Conservation (phyloP, 495 filamentous ascomycete species). For the Aspergillus haitiensis region DNA sequence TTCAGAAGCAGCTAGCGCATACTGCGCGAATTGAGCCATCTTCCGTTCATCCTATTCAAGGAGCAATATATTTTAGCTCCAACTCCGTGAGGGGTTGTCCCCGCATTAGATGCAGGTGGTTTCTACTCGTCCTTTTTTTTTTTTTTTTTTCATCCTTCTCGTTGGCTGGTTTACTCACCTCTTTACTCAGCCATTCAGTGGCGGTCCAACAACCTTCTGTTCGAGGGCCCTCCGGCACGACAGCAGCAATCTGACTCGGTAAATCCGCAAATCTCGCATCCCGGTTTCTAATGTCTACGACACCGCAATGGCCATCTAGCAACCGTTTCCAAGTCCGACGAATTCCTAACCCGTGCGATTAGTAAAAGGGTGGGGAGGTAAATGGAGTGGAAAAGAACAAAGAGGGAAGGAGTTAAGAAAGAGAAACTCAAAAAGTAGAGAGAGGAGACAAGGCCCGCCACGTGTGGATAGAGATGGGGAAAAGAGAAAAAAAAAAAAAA, state of each 20-base stretch:
- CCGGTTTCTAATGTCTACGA: slow-evolving; percentile 64
- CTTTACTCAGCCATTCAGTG: slow-evolving; percentile 70
- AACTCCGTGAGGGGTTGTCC: neutral
- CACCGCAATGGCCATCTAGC: slow-evolving; percentile 74
- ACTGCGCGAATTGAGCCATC: slow-evolving; percentile 91
- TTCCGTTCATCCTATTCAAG: slow-evolving; percentile 64
- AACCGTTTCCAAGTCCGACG: slow-evolving; percentile 78
- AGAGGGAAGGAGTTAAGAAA: slow-evolving; percentile 8
- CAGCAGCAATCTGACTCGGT: slow-evolving; percentile 79
- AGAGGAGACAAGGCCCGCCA: neutral
- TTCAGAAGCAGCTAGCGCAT: slow-evolving; percentile 81
- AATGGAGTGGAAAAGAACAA: neutral
- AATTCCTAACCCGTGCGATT: slow-evolving; percentile 51
- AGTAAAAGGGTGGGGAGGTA: neutral
- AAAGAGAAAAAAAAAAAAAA: neutral
- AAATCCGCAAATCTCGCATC: slow-evolving; percentile 63
- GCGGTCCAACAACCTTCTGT: slow-evolving; percentile 66
- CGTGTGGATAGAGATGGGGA: too few species aligned
- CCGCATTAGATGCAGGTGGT: neutral
- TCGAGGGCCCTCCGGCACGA: slow-evolving; percentile 65
- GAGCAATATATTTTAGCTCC: slow-evolving; percentile 5
- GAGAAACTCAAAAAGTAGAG: neutral
- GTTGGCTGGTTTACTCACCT: slow-evolving; percentile 38
- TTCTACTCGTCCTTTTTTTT: too few species aligned
- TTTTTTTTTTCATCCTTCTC: too few species aligned